A percentile compares a stretch with the other conserved stretches of the same genome.
These are phyloP conservation scores for Penicillium sp. DNA, from an alignment of 2,329 filamentous ascomycete genomes.

Conservation along the genomic window DNA sequence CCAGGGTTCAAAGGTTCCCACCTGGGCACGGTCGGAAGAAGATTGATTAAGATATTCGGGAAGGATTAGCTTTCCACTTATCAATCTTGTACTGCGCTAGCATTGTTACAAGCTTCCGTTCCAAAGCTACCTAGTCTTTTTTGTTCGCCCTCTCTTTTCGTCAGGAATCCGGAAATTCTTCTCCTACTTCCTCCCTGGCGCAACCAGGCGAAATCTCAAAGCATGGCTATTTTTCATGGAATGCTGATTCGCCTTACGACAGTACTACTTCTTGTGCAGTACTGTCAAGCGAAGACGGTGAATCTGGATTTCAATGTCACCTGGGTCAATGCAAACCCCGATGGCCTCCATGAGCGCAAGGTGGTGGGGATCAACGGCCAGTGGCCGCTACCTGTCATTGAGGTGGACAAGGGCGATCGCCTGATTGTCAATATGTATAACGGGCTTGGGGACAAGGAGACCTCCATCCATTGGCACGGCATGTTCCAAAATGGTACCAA, in stretches of 20 bases:
- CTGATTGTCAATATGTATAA: slow-evolving; percentile 70
- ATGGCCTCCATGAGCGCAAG: slow-evolving; percentile 51
- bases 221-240: not conserved
- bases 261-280: slow-evolving; percentile 9
- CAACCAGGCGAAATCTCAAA: not conserved
- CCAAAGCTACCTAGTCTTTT: not conserved
- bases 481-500: slow-evolving; percentile 75
- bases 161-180: not conserved
- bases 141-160: not conserved
- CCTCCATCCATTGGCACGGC: slow-evolving; percentile 74
- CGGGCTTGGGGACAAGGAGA: slow-evolving; percentile 61
- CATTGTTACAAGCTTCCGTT: not conserved
- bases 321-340: slow-evolving; percentile 58
- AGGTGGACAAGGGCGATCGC: slow-evolving; percentile 71
- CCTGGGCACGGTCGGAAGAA: too few species aligned
- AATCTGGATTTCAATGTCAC: slow-evolving; percentile 51
- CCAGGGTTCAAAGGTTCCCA: not conserved
- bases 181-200: not conserved
- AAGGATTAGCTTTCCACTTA: not conserved
- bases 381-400: slow-evolving; percentile 71
- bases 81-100: not conserved
- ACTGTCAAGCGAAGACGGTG: slow-evolving; percentile 20
- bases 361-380: slow-evolving; percentile 71
- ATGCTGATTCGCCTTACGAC: not conserved
- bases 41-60: not conserved